A percentile compares a stretch with the other conserved stretches of the same genome.
Evolutionary conservation across 148 eudicot species (phyloP).

Genomic region (Linanthus parryae): DNA sequence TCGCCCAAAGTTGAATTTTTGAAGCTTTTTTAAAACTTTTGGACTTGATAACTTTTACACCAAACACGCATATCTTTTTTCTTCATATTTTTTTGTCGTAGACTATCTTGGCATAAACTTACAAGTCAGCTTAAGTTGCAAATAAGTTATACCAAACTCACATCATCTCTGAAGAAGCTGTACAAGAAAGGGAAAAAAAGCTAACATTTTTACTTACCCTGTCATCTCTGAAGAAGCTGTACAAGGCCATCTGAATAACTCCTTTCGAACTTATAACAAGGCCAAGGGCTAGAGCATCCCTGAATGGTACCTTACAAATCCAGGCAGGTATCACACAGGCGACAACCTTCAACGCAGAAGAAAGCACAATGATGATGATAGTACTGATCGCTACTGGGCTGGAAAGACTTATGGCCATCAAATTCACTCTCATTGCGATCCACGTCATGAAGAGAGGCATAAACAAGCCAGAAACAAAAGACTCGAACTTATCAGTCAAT

Average conservation of each 20-base stretch:
- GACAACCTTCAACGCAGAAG: slow-evolving; percentile 6
- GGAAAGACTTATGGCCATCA: background rate
- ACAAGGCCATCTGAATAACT: slow-evolving; percentile 17
- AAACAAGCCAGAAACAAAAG: slow-evolving; percentile 18
- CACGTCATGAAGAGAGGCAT: slow-evolving; percentile 20
- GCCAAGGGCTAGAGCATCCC: slow-evolving; percentile 29
- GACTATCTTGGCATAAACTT: no score
- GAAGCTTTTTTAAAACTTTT: no score
- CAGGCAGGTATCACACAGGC: slow-evolving; percentile 15
- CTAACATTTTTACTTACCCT: slow-evolving; percentile 17
- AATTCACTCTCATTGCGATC: slow-evolving; percentile 17
- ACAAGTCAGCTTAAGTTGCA: no score
- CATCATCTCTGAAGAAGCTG: no score
- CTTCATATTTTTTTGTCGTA: no score
- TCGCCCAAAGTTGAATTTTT: no score
- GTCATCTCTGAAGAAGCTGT: slow-evolving; percentile 18
- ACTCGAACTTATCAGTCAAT: slow-evolving; percentile 24
- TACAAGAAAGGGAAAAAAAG: no score
- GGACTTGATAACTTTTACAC: no score
- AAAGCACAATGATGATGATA: background rate
- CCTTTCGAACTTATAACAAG: slow-evolving; percentile 27
- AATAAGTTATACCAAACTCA: no score
- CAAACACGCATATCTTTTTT: no score
- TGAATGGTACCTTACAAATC: slow-evolving; percentile 15
- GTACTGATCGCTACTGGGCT: background rate